Percentiles rank a stretch among this genome's conserved stretches.
phyloP scores from a whole-genome alignment of 2,329 filamentous ascomycete species.

The Piedraia hortae region DNA sequence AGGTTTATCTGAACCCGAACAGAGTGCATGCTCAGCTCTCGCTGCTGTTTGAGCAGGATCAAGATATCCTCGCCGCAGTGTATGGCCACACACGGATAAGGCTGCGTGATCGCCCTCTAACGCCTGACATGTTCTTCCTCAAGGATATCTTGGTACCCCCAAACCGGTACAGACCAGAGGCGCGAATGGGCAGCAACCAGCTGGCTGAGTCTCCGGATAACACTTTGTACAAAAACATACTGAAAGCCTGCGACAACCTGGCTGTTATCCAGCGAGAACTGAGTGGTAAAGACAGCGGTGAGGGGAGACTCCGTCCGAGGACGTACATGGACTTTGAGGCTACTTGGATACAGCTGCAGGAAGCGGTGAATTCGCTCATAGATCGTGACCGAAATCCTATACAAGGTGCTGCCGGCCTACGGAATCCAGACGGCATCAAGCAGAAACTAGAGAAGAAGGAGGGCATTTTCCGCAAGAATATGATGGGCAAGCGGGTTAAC shows the following conservation, averaged over 20 bases:
- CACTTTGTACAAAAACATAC: conserved; percentile 56
- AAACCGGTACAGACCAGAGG: conserved; percentile 73
- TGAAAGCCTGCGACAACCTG: conserved; percentile 47
- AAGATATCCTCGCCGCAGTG: conserved; percentile 56
- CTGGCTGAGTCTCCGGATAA: conserved; percentile 70
- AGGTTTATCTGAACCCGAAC: conserved; percentile 55
- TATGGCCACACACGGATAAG: conserved; percentile 22
- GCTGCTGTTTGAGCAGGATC: conserved; percentile 64
- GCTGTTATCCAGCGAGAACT: conserved; percentile 48
- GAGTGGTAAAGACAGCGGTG: conserved; percentile 16
- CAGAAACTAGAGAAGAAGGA: conserved; percentile 97
- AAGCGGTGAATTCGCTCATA: conserved; percentile 73
- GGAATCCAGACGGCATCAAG: conserved; percentile 83
- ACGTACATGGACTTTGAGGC: conserved; percentile 55
- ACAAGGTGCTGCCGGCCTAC: conserved; percentile 46
- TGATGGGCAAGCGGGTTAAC: conserved; percentile 99
- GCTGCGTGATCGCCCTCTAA: conserved; percentile 3
- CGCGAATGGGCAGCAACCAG: conserved; percentile 49
- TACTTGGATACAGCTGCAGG: conserved; percentile 61
- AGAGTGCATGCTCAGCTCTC: conserved; percentile 58
- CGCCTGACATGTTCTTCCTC: conserved; percentile 72
- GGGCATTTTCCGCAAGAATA: conserved; percentile 91
- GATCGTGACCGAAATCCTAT: conserved; percentile 69
- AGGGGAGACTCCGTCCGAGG: conserved; percentile 22
- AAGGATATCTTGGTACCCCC: conserved; percentile 67